Percentiles rank a stretch among this genome's conserved stretches.
Conservation (phyloP, 2,329 filamentous ascomycete species). For the Ophiostoma perfectum region DNA sequence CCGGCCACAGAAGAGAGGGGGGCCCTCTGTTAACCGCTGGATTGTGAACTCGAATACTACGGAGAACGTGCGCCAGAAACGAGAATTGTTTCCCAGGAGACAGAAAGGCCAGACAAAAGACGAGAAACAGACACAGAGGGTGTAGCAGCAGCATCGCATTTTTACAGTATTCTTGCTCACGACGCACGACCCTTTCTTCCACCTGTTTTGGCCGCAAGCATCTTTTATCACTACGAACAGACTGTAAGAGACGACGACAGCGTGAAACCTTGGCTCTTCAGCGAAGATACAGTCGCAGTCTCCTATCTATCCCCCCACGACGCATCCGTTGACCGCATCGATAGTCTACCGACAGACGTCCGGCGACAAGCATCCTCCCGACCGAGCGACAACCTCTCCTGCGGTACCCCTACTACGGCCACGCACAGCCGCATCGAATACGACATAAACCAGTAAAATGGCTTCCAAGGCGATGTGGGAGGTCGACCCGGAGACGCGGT, state of each 20-base stretch:
- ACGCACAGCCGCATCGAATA: neutral
- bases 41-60: neutral
- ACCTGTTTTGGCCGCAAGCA: too few species aligned
- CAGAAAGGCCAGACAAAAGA: neutral
- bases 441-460: conserved; percentile 37
- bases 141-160: too few species aligned
- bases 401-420: neutral
- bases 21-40: neutral
- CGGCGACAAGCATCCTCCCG: neutral
- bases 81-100: conserved; percentile 21
- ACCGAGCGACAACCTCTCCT: neutral
- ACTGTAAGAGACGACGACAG: neutral
- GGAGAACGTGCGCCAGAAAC: neutral
- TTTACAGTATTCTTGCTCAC: too few species aligned
- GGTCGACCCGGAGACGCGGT: conserved; percentile 93
- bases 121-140: neutral
- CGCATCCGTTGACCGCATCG: neutral
- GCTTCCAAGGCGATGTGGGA: conserved; percentile 88
- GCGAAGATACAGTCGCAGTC: neutral
- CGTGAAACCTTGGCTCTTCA: too few species aligned
- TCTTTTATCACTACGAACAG: neutral
- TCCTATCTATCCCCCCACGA: neutral
- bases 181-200: too few species aligned
- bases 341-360: neutral
- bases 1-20: neutral